Evolutionary conservation across 257 asterid species (phyloP).

Genomic region (Lycium ferocissimum): DNA sequence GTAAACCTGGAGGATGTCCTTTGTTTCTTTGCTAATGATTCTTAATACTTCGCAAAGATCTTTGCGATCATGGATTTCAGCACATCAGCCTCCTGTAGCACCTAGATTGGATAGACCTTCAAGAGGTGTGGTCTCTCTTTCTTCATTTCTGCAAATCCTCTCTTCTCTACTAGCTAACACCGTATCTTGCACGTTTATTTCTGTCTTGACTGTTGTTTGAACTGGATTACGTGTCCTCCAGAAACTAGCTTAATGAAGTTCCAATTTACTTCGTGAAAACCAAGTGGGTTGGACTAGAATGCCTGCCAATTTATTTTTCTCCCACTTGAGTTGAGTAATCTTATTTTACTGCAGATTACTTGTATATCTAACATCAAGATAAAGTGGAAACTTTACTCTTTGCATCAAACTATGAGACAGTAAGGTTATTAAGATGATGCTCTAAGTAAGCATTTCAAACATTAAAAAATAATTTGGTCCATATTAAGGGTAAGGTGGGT

Average conservation of each 20-base stretch:
- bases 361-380: constrained; percentile 14
- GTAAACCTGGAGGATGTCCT: neutral
- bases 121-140: constrained; percentile 55
- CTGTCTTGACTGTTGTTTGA: constrained; percentile 11
- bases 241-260: neutral
- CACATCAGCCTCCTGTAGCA: constrained; percentile 65
- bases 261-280: neutral
- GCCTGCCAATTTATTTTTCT: neutral
- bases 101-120: constrained; percentile 65
- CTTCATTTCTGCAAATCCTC: neutral
- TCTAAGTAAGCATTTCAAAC: neutral
- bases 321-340: constrained; percentile 10
- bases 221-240: neutral
- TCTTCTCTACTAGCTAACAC: neutral
- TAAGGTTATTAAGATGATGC: neutral
- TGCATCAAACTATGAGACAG: constrained; percentile 10
- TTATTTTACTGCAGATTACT: neutral
- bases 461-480: neutral
- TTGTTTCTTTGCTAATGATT: neutral
- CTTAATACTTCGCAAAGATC: constrained; percentile 54
- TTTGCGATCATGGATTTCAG: constrained; percentile 72
- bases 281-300: neutral
- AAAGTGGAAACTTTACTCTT: neutral
- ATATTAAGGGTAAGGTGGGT: neutral
- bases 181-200: neutral